These are phyloP conservation scores for Parsonsia alboflavescens DNA, from an alignment of 257 asterid species.

Conservation along the genomic window DNA sequence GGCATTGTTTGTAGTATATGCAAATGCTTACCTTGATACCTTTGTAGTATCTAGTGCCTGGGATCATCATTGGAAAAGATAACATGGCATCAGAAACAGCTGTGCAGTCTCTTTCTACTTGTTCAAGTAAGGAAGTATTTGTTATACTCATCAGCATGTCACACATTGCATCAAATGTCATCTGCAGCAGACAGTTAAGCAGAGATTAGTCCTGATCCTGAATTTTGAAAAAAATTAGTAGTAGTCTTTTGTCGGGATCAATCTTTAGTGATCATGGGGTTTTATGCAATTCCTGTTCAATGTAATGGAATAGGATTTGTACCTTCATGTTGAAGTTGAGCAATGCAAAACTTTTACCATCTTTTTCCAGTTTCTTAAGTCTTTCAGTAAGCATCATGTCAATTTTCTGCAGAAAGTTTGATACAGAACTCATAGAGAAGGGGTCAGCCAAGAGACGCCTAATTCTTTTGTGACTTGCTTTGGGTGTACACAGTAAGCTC, in stretches of 20 bases:
- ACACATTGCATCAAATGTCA: conserved; percentile 49
- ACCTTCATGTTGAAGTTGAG: conserved; percentile 58
- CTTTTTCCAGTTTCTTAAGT: conserved; percentile 30
- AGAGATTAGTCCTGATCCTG: conserved; percentile 8
- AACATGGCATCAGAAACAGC: conserved; percentile 47
- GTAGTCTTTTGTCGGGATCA: background rate
- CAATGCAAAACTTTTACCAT: conserved; percentile 41
- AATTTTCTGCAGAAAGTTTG: conserved; percentile 38
- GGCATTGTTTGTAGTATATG: background rate
- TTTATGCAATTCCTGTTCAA: too few relatives aligned
- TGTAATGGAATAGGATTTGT: background rate
- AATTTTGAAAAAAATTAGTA: background rate
- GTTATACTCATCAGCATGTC: conserved; percentile 45
- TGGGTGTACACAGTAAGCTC: conserved; percentile 45
- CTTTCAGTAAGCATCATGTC: conserved; percentile 34
- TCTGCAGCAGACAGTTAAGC: conserved; percentile 27
- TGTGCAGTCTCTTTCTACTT: conserved; percentile 37
- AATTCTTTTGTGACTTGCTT: conserved; percentile 41
- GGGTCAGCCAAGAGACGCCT: conserved; percentile 47
- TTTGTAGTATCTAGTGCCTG: conserved; percentile 50
- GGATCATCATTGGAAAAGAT: conserved; percentile 50
- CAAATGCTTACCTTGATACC: conserved; percentile 45
- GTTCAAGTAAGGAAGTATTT: conserved; percentile 29
- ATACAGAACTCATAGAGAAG: conserved; percentile 50
- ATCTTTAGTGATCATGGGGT: background rate